Base-by-base conservation (phyloP, 1,284 basidiomycete species). In the Veloboletus limbatus region DNA sequence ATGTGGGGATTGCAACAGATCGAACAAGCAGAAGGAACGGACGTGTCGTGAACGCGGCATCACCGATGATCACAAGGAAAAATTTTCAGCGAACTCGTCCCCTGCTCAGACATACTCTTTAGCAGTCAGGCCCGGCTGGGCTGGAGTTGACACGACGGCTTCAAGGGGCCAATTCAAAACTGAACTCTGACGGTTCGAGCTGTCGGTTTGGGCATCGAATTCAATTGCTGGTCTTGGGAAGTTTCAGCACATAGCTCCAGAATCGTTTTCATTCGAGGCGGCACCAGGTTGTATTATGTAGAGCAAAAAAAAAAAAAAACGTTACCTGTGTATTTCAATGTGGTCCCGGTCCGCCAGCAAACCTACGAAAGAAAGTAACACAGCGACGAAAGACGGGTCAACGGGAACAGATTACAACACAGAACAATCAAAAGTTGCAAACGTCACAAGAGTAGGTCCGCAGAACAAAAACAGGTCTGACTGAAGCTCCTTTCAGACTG, bases 41-140 rank as follows among this genome's bases (percentile, higher is more conserved):
- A 54, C 61, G 7, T 75, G 73, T 40, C 48, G 49, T 6, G 55
- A 59, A 1, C 63, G 71, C 42, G 65, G 64, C 0, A 72, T 75
- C 27, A 63, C 64, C 10, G 58, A 62, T 8, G 60, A 51, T 34
- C 60, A 60, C 30, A 50, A 52, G 31, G 55, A 60, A 9, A 62
- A 70, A 32, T 74, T 69, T 74, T 69, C 51, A 58, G 53, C 35
- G 66, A 74, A 10, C 57, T 72, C 55, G 73, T 42, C 74, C 73
- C 13, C 59, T 75, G 26, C 75, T 73, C 59, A 64, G 72, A 70
- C 74, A 52, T 31, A 38, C 37, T 11, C 7, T 41, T 17, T 46
- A 34, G 22, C 31, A n/a, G n/a, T n/a, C n/a, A n/a, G n/a, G n/a
- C n/a, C n/a, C n/a, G n/a, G n/a, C n/a, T n/a, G n/a, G n/a, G n/a